Conservation (phyloP, 2,329 filamentous ascomycete species). For the Huntiella bhutanensis region DNA sequence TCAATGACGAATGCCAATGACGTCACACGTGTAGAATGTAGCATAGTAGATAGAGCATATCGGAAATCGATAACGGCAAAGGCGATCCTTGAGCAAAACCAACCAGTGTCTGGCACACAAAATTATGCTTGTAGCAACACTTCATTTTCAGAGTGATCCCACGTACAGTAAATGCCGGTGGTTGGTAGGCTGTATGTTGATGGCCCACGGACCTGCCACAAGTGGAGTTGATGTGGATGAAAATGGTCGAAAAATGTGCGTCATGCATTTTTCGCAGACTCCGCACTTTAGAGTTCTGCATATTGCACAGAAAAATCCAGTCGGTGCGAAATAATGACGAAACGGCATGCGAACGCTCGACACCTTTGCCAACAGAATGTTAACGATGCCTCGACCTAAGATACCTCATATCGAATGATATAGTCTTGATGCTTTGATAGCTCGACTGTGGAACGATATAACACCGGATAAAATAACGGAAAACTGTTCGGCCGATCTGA, state of each 20-base stretch:
- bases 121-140: neutral
- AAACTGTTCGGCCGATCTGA: neutral
- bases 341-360: too few relatives aligned
- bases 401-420: neutral
- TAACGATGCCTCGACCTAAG: neutral
- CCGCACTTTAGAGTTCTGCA: too few relatives aligned
- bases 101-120: neutral
- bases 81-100: too few relatives aligned
- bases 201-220: neutral
- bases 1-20: neutral
- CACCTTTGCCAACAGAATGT: too few relatives aligned
- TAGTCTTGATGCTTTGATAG: neutral
- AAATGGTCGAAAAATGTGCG: conserved; percentile 6
- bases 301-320: too few relatives aligned
- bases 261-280: conserved; percentile 2
- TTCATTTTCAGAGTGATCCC: conserved; percentile 8
- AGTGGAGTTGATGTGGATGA: conserved; percentile 7
- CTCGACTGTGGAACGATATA: neutral
- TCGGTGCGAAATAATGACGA: neutral
- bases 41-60: neutral
- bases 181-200: conserved; percentile 3
- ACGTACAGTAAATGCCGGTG: conserved; percentile 4
- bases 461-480: neutral
- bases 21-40: neutral
- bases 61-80: too few relatives aligned